Conservation (phyloP, 495 filamentous ascomycete genomes). For the Penicillium paradoxum region DNA sequence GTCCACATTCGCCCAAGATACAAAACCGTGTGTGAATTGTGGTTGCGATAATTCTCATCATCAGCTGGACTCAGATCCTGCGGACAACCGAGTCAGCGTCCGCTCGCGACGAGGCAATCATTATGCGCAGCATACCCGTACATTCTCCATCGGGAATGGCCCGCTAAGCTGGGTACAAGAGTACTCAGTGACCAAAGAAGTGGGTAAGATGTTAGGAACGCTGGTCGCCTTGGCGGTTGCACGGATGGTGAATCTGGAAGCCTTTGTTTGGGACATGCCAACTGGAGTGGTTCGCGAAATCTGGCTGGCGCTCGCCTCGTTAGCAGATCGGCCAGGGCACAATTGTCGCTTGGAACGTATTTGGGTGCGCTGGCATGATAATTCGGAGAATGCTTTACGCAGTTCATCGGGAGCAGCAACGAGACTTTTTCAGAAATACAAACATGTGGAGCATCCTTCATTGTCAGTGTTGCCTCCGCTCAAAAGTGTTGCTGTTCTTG, state of each 20-base stretch:
- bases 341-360: constrained; percentile 70
- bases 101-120: constrained; percentile 59
- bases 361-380: constrained; percentile 91
- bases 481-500: constrained; percentile 74
- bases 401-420: constrained; percentile 5
- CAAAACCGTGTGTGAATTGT: constrained; percentile 32
- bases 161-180: constrained; percentile 78
- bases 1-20: background rate
- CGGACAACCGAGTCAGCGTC: constrained; percentile 3
- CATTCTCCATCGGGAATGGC: constrained; percentile 88
- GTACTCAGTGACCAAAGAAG: constrained; percentile 82
- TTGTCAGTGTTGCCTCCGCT: constrained; percentile 81
- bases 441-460: constrained; percentile 72
- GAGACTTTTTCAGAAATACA: constrained; percentile 34
- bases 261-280: constrained; percentile 95
- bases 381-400: constrained; percentile 46
- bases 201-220: constrained; percentile 90
- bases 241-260: constrained; percentile 84
- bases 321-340: constrained; percentile 56
- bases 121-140: constrained; percentile 79
- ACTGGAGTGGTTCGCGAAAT: constrained; percentile 84
- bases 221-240: constrained; percentile 80
- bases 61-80: constrained; percentile 13
- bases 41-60: constrained; percentile 25
- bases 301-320: constrained; percentile 75